Evolutionary conservation across 148 eudicot genomes (phyloP).

Genomic region (Fallopia convolvulus): DNA sequence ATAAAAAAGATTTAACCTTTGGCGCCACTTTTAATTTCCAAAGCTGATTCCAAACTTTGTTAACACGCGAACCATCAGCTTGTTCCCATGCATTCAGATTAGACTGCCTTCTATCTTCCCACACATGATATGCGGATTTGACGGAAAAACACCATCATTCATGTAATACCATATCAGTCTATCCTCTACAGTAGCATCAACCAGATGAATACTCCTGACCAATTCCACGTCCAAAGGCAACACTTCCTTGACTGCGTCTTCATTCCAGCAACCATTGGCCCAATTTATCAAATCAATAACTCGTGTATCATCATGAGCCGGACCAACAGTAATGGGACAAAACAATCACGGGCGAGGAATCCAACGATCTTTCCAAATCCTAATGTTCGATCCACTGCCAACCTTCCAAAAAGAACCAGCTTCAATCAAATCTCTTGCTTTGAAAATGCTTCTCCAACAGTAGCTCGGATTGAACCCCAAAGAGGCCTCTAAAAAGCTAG

Average conservation of each 20-base stretch:
- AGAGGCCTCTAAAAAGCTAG: not conserved
- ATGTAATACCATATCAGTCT: not conserved
- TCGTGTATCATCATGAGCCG: not conserved
- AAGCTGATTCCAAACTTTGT: no score
- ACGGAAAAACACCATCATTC: not conserved
- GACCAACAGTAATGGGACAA: not conserved
- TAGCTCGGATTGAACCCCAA: not conserved
- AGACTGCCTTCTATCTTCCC: no score
- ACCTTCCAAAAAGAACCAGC: not conserved
- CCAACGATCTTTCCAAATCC: not conserved
- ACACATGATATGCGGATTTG: no score
- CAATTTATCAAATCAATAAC: not conserved
- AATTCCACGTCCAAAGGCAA: not conserved
- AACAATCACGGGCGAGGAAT: not conserved
- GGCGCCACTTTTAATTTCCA: no score
- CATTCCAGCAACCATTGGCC: not conserved
- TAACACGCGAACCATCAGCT: no score
- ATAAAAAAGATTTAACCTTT: no score
- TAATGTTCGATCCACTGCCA: not conserved
- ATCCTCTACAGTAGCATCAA: not conserved
- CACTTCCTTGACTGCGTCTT: not conserved
- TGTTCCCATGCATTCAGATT: no score
- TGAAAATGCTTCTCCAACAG: not conserved
- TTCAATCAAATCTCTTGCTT: not conserved
- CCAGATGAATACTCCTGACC: not conserved